Conservation (phyloP, 2,329 filamentous ascomycete genomes). For the Myriosclerotinia duriaeana region DNA sequence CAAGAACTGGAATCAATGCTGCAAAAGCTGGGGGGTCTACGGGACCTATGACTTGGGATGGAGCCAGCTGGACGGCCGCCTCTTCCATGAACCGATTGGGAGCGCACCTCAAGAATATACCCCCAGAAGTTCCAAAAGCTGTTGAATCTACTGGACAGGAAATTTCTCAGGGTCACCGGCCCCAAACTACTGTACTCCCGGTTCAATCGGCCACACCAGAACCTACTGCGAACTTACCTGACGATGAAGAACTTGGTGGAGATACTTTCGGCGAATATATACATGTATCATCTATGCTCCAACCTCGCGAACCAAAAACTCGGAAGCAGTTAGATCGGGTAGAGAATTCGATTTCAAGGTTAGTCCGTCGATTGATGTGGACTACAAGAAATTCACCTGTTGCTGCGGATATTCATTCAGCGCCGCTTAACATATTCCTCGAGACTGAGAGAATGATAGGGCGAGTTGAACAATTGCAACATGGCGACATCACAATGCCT, state of each 20-base stretch:
- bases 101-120: neutral
- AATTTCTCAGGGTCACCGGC: neutral
- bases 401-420: conserved; percentile 4
- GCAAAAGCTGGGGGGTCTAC: conserved; percentile 9
- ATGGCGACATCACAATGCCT: conserved; percentile 29
- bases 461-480: conserved; percentile 28
- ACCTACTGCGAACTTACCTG: neutral
- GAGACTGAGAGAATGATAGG: conserved; percentile 29
- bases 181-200: neutral
- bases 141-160: neutral
- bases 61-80: neutral
- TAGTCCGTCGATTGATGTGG: conserved; percentile 33
- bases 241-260: neutral
- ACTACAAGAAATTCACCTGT: conserved; percentile 24
- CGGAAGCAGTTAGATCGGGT: conserved; percentile 32
- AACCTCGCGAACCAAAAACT: conserved; percentile 30
- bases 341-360: conserved; percentile 30
- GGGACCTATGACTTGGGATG: conserved; percentile 16
- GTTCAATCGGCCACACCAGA: neutral
- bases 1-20: conserved; percentile 2
- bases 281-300: neutral
- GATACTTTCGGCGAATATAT: conserved; percentile 17
- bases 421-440: conserved; percentile 14
- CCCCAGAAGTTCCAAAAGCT: neutral
- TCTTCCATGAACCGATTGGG: conserved; percentile 12